These are phyloP conservation scores for Coprinopsis cinerea DNA, from an alignment of 768 basidiomycete species.

Conservation along the genomic window DNA sequence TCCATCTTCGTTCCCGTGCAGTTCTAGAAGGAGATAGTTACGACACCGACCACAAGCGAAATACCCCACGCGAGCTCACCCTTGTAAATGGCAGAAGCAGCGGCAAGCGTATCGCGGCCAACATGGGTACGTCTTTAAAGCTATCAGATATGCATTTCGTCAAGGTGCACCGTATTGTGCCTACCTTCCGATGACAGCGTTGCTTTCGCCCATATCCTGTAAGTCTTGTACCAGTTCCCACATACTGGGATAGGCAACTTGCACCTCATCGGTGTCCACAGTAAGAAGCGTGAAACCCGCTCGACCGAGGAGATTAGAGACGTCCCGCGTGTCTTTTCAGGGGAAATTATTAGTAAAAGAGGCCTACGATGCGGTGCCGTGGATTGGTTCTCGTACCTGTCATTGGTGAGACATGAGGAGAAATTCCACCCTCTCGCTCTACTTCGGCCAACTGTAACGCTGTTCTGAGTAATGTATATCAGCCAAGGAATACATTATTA, in stretches of 20 bases:
- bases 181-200: constrained; percentile 82
- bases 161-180: constrained; percentile 12
- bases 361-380: not conserved
- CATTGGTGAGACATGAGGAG: constrained; percentile 97
- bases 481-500: constrained; percentile 2
- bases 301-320: constrained; percentile 86
- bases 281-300: constrained; percentile 94
- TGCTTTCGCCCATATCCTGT: constrained; percentile 94
- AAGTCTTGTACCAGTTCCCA: constrained; percentile 94
- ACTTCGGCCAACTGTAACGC: constrained; percentile 90
- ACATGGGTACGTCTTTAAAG: constrained; percentile 53
- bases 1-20: constrained; percentile 83
- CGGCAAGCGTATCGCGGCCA: constrained; percentile 81
- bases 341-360: not conserved
- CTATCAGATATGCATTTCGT: not conserved
- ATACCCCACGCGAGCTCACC: constrained; percentile 38
- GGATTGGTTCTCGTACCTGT: constrained; percentile 51
- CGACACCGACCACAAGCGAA: not conserved
- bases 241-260: constrained; percentile 87
- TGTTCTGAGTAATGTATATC: constrained; percentile 46
- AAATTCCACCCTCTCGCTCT: constrained; percentile 93
- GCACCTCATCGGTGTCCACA: constrained; percentile 92
- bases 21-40: constrained; percentile 40
- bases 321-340: constrained; percentile 74
- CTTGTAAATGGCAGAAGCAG: constrained; percentile 91